Evolutionary conservation across 345 rosid genomes (phyloP), one percentile per base, ranked within the genome.

Genomic region (Capsella bursapastoris): DNA sequence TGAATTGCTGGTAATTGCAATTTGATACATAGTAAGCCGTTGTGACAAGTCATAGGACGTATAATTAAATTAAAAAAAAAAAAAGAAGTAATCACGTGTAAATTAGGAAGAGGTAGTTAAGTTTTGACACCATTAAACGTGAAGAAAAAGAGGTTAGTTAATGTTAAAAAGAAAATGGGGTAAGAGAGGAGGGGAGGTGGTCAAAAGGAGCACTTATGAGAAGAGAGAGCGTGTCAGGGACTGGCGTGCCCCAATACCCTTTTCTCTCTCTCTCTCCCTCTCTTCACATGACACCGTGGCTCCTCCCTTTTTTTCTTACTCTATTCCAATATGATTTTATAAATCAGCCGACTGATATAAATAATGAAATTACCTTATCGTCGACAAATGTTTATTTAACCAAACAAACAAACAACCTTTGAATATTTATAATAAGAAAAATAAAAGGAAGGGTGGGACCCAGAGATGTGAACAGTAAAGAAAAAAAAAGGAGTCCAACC

Each of bases 121-220:
- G 25, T 22, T 22, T 22, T n/a, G n/a, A n/a, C n/a, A n/a, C n/a
- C 35, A 32, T 5, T 32, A 31, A 57, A 57, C n/a, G 60, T n/a
- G 6, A 48, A n/a, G 48, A 37, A 0, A 29, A 29, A 29, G 5
- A 7, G 9, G 25, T 22, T 1, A 22, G 25, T 22, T 0, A 22
- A 22, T 22, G 25, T 22, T 22, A 2, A 22, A 44, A 3, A 4
- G 35, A 49, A 59, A n/a, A 8, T 1, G 8, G 49, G 16, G 50
- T 5, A n/a, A 2, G n/a, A 37, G 18, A 22, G 2, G 1, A 29
- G 52, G 11, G 13, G 40, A 35, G 53, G 27, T 70, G 80, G 80
- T 77, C 76, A 77, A 77, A 77, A 70, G 76, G 55, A 71, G 68
- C 67, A 77, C 62, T 71, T 4, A 77, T 71, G 80, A 77, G 67